phyloP scores from a whole-genome alignment of 2,329 filamentous ascomycete species.

The Aspergillus latus region DNA sequence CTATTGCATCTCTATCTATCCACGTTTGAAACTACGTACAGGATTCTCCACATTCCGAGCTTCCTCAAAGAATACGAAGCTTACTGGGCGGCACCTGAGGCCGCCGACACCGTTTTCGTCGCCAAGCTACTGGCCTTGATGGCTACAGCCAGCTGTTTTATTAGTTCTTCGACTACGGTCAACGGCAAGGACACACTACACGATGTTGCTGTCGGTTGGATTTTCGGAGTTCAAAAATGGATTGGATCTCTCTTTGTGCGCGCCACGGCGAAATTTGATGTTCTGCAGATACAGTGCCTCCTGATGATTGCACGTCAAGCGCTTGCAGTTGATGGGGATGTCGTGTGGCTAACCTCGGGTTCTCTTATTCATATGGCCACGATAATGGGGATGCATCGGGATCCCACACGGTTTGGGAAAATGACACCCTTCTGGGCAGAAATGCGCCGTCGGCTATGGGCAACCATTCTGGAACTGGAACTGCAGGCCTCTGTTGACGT shows the following conservation, averaged over 20 bases:
- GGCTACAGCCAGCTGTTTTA: slow-evolving; percentile 49
- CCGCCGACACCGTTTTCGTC: slow-evolving; percentile 49
- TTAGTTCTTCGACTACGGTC: slow-evolving; percentile 21
- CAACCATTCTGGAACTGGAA: slow-evolving; percentile 45
- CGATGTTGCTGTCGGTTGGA: slow-evolving; percentile 47
- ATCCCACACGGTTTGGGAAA: slow-evolving; percentile 36
- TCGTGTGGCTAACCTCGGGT: slow-evolving; percentile 40
- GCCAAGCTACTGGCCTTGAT: slow-evolving; percentile 41
- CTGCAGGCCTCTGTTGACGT: slow-evolving; percentile 38
- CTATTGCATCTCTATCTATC: slow-evolving; percentile 57
- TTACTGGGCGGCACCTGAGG: slow-evolving; percentile 50
- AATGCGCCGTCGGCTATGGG: slow-evolving; percentile 47
- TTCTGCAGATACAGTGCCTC: slow-evolving; percentile 36
- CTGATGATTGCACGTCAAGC: slow-evolving; percentile 36
- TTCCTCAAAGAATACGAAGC: slow-evolving; percentile 58
- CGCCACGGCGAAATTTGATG: slow-evolving; percentile 30
- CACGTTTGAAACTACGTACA: slow-evolving; percentile 57
- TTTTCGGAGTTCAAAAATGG: slow-evolving; percentile 38
- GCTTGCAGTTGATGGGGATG: slow-evolving; percentile 33
- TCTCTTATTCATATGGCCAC: slow-evolving; percentile 43
- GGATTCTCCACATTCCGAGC: slow-evolving; percentile 59
- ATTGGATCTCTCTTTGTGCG: slow-evolving; percentile 34
- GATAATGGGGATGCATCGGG: slow-evolving; percentile 44
- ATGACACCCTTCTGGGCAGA: slow-evolving; percentile 44
- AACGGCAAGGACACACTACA: slow-evolving; percentile 43